Base-by-base conservation (phyloP, 331 rosid genomes). In the Acacia pycnantha region DNA sequence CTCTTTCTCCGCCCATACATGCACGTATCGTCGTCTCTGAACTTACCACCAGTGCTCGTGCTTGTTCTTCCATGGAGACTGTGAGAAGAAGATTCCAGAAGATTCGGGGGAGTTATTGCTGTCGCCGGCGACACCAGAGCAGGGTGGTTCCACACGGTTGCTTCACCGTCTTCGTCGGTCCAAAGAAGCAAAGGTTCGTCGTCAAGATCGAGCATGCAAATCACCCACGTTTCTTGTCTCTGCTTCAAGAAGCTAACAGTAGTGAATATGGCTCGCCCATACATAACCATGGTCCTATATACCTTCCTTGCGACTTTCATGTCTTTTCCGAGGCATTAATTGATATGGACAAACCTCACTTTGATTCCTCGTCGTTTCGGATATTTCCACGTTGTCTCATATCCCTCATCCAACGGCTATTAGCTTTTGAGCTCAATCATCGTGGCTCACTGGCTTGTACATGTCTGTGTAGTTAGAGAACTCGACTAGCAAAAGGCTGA, bases 241-340 rank as follows among this genome's bases (percentile, higher is more conserved):
- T 95, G 26, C 82, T 95, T 15, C 91, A 95, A 15, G 92, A 84
- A 15, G 92, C 97, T 8, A 92, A 91, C 79, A 26, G 14, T 48
- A 29, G 21, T 40, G 95, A 89, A 80, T 90, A 86, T 74, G 98
- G 97, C 16, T 59, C 33, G 66, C 29, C 66, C 2, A 84, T 80
- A 27, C 69, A 40, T 21, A 81, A 87, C 24, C 83, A 93, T 11
- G 96, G 98, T 3, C 98, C 98, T 0, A 72, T 94, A 11, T 78
- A 88, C 82, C 88, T 94, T 61, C 97, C 97, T 41, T 94, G 97
- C 21, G 81, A 88, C 0, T 93, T 88, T 33, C 87, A 73, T 21
- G 73, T 87, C 29, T 94, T 94, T 83, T 70, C 41, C 47, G 41
- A 87, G 15, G 87, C 86, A 7, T 65, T 92, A 74, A 80, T 8